Base-by-base conservation (phyloP, 352 stramenopile genomes). In the Phytophthora sp. region DNA sequence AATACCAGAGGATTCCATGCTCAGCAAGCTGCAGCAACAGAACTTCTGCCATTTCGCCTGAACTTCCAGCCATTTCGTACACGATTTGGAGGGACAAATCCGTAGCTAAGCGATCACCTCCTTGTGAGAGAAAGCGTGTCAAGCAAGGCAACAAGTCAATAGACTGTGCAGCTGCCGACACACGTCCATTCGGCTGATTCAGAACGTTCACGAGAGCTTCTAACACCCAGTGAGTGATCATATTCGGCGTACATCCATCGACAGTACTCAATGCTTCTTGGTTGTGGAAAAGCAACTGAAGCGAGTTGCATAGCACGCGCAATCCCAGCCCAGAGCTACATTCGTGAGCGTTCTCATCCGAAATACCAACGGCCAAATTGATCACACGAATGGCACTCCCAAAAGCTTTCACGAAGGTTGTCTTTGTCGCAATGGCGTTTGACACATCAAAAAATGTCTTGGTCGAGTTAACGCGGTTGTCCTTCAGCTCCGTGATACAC, bases 1-100 rank as follows among this genome's bases (percentile, higher is more conserved):
- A 77, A 56, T 94, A 94, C 88, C 88, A 95, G 26, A 95, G 41
- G 20, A 95, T 69, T 24, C 88, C 88, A 52, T 94, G 84, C 59
- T 95, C 83, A 2, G 88, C 88, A 20, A 95, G 69, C 61, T 93
- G 84, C 21, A 94, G 67, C 31, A 94, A 57, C 7, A 95, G 56
- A 21, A 94, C 79, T 69, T 95, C 85, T 7, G 88, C 86, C 81
- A 94, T 93, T 68, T 93, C 82, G 7, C 84, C 84, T 2, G 77
- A 82, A 59, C 84, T 93, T 27, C 79, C 75, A 7, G 86, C 84
- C 88, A 95, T 95, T 57, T 91, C 82, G 46, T 86, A 85, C 27
- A 95, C 77, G 30, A 94, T 88, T 67, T 93, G 84, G 4, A 95
- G 77, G 15, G 88, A 90, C 49, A 94, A 69, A 30, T 90, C 80